Evolutionary conservation across 2,329 filamentous ascomycete genomes (phyloP), one percentile per base, ranked within the genome.

Genomic region (Beauveria sp.): DNA sequence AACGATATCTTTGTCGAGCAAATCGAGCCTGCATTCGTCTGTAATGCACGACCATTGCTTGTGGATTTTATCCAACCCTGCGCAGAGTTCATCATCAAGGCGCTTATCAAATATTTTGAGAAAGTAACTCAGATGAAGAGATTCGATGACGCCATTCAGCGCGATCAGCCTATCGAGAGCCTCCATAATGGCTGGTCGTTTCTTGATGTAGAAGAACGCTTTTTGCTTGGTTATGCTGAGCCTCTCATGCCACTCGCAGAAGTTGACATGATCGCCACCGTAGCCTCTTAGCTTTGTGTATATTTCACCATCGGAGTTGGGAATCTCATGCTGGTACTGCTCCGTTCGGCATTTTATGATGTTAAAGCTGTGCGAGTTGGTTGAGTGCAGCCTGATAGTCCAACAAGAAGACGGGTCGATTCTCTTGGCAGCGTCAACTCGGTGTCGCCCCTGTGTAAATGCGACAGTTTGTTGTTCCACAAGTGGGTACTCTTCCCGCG

Each of bases 261-360:
- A 56, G 40, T 52, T 52, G 18, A 54, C 20, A 44, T 40, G 3
- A 14, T 43, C 55, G 20, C 40, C 44, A 8, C 5, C 52, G 43
- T 61, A 61, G 20, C 30, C 52, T 47, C 59, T 52, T 18, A 61
- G 51, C 59, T 61, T 61, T 24, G 44, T 55, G 26, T 61, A 61
- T 55, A 61, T 56, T 30, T 50, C 41, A 28, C 59, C 52, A 41
- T 61, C 43, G 24, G 52, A 46, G 46, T 61, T 34, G n/a, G 51
- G 52, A 16, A 43, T 50, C 59, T 61, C 30, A 44, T 61, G 59
- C 40, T 61, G 52, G 47, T 53, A 62, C 26, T 57, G 54, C 20
- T 58, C 60, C 26, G 60, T 57, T 62, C 20, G 54, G 44, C 41
- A n/a, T 52, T 53, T 62, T 30, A 58, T 37, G 47, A 28, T 46